phyloP scores from a whole-genome alignment of 2,329 filamentous ascomycete species.

The Calonectria multiphialidica region DNA sequence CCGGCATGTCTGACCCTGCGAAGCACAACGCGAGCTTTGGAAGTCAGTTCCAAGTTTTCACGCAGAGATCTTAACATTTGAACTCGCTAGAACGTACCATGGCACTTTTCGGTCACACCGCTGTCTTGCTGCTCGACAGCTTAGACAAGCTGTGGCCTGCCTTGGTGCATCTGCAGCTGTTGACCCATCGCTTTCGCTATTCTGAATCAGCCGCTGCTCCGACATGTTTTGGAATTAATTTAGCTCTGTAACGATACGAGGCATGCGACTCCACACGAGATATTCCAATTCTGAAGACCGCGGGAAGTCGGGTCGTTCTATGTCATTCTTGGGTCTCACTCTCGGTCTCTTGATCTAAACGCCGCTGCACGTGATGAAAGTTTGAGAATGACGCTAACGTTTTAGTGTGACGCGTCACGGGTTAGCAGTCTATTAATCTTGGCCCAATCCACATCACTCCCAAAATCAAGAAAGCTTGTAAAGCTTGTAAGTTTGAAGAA shows the following conservation, averaged over 20 bases:
- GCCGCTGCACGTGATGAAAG: background rate
- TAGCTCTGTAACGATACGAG: background rate
- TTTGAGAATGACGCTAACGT: too few relatives aligned
- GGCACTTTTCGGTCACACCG: background rate
- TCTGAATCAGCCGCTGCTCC: background rate
- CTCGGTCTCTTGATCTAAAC: background rate
- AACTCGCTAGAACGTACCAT: background rate
- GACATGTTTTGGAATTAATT: background rate
- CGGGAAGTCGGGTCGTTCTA: background rate
- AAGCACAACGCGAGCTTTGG: constrained; percentile 3
- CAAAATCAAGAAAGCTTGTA: too few relatives aligned
- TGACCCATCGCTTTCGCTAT: background rate
- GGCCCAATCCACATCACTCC: too few relatives aligned
- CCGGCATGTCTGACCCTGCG: background rate
- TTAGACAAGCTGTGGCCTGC: background rate
- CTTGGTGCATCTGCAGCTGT: background rate
- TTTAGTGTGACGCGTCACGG: too few relatives aligned
- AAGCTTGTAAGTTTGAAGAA: too few relatives aligned
- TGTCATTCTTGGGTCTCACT: background rate
- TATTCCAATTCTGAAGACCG: background rate
- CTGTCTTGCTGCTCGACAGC: background rate
- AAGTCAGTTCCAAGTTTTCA: background rate
- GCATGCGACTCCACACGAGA: background rate
- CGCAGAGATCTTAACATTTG: background rate
- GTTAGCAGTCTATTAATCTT: too few relatives aligned